These are phyloP conservation scores for Funneliformis mosseae DNA, from an alignment of 192 early-diverging fungal species.

Conservation along the genomic window DNA sequence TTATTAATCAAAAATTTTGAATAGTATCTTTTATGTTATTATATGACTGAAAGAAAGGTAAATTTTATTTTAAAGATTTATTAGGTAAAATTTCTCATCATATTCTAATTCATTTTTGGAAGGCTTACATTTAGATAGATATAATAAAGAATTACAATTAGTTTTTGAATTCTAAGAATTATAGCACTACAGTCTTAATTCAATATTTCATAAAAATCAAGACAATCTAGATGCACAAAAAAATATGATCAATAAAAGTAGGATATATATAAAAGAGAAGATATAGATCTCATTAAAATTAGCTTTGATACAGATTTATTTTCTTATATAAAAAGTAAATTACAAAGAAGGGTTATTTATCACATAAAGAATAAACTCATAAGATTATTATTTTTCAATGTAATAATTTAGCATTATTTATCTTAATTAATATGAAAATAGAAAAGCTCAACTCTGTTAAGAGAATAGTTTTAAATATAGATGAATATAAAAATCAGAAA, in stretches of 20 bases:
- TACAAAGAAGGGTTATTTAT: constrained; percentile 19
- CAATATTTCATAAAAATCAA: not conserved
- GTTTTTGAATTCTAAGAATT: not conserved
- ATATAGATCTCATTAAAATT: constrained; percentile 6
- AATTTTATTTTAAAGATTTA: constrained; percentile 24
- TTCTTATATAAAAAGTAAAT: constrained; percentile 1
- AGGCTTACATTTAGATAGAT: too few species aligned
- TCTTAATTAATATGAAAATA: too few species aligned
- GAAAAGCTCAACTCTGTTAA: too few species aligned
- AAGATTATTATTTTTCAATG: too few species aligned
- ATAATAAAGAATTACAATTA: too few species aligned
- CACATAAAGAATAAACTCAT: constrained; percentile 21
- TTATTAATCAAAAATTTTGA: too few species aligned
- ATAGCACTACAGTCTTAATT: not conserved
- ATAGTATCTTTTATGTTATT: too few species aligned
- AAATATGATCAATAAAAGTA: not conserved
- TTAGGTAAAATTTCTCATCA: constrained; percentile 4
- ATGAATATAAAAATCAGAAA: too few species aligned
- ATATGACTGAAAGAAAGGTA: too few species aligned
- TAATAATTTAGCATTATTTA: too few species aligned
- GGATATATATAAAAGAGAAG: not conserved
- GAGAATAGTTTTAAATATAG: too few species aligned
- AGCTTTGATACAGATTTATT: not conserved
- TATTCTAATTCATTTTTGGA: not conserved
- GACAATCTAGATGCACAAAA: not conserved